A percentile compares a stretch with the other conserved stretches of the same genome.
Conservation (phyloP, 116 monocot genomes). For the Phalaenopsis hybrid region DNA sequence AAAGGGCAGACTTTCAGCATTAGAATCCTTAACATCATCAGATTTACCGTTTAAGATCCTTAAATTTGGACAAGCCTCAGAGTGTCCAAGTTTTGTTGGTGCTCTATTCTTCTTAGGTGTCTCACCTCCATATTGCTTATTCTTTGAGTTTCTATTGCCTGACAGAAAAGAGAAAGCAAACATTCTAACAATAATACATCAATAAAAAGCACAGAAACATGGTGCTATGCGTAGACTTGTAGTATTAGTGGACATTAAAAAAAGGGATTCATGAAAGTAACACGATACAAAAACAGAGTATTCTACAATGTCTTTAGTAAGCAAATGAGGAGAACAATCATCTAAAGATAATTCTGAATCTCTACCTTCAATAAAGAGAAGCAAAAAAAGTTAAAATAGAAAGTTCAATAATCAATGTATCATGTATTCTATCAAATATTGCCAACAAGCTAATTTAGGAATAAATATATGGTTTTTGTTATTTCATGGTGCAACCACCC, state of each 20-base stretch:
- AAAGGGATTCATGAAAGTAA: neutral
- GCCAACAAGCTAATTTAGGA: neutral
- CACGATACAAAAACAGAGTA: neutral
- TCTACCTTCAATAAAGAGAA: neutral
- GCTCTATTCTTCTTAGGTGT: conserved; percentile 3
- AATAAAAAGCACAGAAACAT: neutral
- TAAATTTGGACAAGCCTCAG: conserved; percentile 11
- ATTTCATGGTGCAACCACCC: neutral
- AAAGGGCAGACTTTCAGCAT: conserved; percentile 5
- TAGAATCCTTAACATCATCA: conserved; percentile 18
- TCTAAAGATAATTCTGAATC: neutral
- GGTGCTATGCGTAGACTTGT: neutral
- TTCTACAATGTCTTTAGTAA: neutral
- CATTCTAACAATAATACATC: neutral
- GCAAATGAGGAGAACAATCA: neutral
- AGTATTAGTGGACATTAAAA: neutral
- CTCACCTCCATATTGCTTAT: conserved; percentile 9
- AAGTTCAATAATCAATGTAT: neutral
- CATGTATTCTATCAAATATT: neutral
- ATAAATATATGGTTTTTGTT: neutral
- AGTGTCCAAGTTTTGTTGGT: conserved; percentile 3
- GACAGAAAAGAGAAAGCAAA: conserved; percentile 1
- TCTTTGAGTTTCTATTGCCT: conserved; percentile 20
- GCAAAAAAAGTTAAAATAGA: neutral
- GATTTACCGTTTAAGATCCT: conserved; percentile 7